Evolutionary conservation across 2,329 filamentous ascomycete genomes (phyloP).

Genomic region (Aspergillus brunneoviolaceus): DNA sequence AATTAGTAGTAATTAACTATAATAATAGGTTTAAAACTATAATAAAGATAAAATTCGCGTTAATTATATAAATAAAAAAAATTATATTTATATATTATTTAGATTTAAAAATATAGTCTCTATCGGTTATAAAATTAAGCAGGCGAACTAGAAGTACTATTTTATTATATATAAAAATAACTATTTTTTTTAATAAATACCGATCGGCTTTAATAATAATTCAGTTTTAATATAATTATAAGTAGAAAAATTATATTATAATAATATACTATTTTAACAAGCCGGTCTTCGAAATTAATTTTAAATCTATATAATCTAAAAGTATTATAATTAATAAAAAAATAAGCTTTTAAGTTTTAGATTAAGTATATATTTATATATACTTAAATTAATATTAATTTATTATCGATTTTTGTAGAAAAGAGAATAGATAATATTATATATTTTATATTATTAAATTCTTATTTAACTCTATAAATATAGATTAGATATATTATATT

Average conservation of each 20-base stretch:
- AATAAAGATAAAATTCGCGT: not conserved
- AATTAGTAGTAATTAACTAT: not conserved
- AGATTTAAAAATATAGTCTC: not conserved
- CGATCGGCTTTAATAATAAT: accelerated
- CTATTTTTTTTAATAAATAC: too few species aligned
- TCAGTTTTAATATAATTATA: too few species aligned
- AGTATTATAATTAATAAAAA: too few species aligned
- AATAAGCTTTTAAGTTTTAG: not conserved
- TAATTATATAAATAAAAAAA: not conserved
- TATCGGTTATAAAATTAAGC: too few species aligned
- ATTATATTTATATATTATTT: not conserved
- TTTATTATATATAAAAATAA: not conserved
- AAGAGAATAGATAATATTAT: not conserved
- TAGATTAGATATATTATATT: not conserved
- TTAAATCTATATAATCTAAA: too few species aligned
- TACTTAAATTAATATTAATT: not conserved
- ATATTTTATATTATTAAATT: not conserved
- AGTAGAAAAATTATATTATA: too few species aligned
- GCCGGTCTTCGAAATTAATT: too few species aligned
- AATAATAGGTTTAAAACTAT: too few species aligned
- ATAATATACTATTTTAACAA: too few species aligned
- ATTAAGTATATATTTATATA: not conserved
- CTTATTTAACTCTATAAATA: not conserved
- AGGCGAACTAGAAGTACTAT: accelerated
- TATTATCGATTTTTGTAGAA: not conserved